These are phyloP conservation scores for Euphorbia pulcherrima DNA, from an alignment of 345 rosid genomes.

Conservation along the genomic window DNA sequence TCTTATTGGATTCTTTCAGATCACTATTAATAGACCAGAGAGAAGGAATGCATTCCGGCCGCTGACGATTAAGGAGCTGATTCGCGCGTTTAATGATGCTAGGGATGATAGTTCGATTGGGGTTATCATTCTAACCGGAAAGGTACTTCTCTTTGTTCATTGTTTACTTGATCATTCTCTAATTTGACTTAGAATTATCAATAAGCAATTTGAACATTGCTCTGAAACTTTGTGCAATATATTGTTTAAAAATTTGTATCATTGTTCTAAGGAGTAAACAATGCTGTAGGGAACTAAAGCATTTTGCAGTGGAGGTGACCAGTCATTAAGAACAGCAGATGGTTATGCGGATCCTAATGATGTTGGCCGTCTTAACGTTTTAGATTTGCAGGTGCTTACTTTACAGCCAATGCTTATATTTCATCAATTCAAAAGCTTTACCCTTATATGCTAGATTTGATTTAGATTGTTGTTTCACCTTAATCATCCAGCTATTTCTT, in stretches of 20 bases:
- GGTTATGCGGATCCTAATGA: conserved; percentile 77
- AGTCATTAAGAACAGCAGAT: conserved; percentile 58
- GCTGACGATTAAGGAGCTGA: conserved; percentile 70
- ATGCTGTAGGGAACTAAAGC: conserved; percentile 77
- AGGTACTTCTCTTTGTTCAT: conserved; percentile 38
- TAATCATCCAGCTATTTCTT: background rate
- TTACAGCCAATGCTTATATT: too few species aligned
- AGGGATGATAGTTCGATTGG: conserved; percentile 76
- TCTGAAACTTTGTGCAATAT: too few species aligned
- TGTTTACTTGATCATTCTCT: too few species aligned
- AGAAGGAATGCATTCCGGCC: conserved; percentile 80
- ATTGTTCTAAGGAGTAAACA: conserved; percentile 5
- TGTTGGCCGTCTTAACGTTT: conserved; percentile 69
- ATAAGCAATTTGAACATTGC: conserved; percentile 50
- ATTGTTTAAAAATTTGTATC: too few species aligned
- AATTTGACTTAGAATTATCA: too few species aligned
- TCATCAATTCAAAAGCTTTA: too few species aligned
- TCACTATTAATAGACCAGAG: conserved; percentile 79
- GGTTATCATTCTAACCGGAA: conserved; percentile 81
- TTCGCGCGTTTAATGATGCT: conserved; percentile 71
- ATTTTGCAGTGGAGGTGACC: conserved; percentile 94
- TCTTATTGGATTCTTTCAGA: conserved; percentile 28
- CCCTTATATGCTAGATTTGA: background rate
- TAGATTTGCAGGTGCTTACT: conserved; percentile 73
- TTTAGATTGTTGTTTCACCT: background rate